A percentile compares a stretch with the other conserved stretches of the same genome.
These are phyloP conservation scores for Aaosphaeria pasadenensis DNA, from an alignment of 2,329 filamentous ascomycete genomes.

Conservation along the genomic window DNA sequence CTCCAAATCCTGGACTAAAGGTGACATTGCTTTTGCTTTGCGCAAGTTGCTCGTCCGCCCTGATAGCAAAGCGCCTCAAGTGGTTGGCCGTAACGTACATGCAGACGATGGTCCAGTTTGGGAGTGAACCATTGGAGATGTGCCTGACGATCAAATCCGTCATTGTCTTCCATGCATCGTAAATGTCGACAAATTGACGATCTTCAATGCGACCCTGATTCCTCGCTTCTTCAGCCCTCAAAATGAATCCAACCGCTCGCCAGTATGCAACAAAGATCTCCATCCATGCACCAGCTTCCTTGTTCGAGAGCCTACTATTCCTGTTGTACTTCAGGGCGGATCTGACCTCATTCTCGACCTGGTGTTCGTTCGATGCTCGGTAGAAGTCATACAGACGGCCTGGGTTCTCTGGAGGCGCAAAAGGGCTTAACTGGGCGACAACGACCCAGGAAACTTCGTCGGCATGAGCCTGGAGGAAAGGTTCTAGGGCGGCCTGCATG, in stretches of 20 bases:
- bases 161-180: constrained; percentile 85
- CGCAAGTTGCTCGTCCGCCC: constrained; percentile 72
- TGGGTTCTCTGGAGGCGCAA: constrained; percentile 60
- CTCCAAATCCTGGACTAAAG: constrained; percentile 60
- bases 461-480: constrained; percentile 69
- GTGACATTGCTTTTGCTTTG: constrained; percentile 45
- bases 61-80: constrained; percentile 83
- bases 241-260: constrained; percentile 73
- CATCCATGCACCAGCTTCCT: constrained; percentile 77
- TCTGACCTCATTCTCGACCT: constrained; percentile 67
- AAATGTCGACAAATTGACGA: constrained; percentile 77
- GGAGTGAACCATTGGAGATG: constrained; percentile 72
- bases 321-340: constrained; percentile 66
- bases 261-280: constrained; percentile 83
- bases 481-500: constrained; percentile 72
- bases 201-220: constrained; percentile 42
- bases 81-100: constrained; percentile 87
- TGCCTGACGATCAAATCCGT: constrained; percentile 74
- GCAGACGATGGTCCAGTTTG: constrained; percentile 89
- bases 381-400: constrained; percentile 68
- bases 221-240: constrained; percentile 59
- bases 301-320: constrained; percentile 55
- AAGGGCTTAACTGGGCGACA: constrained; percentile 71
- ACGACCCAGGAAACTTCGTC: constrained; percentile 68
- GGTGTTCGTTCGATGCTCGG: constrained; percentile 65